phyloP scores from a whole-genome alignment of 345 rosid species.

The Citropsis articulata region DNA sequence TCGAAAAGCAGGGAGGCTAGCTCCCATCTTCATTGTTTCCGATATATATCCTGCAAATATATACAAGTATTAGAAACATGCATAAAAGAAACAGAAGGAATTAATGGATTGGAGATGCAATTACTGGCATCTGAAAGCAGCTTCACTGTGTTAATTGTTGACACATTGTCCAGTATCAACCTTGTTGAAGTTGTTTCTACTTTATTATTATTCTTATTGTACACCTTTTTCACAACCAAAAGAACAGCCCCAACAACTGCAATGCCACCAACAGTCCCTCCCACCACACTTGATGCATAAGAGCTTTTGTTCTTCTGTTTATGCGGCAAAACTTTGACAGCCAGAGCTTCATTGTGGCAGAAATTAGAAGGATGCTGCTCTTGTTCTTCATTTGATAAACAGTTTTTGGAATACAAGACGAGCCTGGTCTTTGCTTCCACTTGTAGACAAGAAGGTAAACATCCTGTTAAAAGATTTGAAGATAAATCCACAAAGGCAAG shows the following conservation, averaged over 20 bases:
- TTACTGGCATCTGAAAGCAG: slow-evolving; percentile 68
- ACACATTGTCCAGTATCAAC: slow-evolving; percentile 30
- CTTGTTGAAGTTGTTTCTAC: slow-evolving; percentile 24
- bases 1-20: slow-evolving; percentile 48
- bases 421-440: slow-evolving; percentile 8
- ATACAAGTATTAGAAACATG: not conserved
- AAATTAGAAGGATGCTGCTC: slow-evolving; percentile 41
- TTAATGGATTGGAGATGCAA: slow-evolving; percentile 3
- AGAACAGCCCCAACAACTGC: slow-evolving; percentile 28
- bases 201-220: not conserved
- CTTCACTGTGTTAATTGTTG: slow-evolving; percentile 38
- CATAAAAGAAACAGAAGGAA: not conserved
- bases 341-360: slow-evolving; percentile 59
- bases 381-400: slow-evolving; percentile 40
- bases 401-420: slow-evolving; percentile 39
- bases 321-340: slow-evolving; percentile 45
- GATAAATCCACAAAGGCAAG: slow-evolving; percentile 49
- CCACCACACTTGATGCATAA: slow-evolving; percentile 34
- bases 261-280: slow-evolving; percentile 40
- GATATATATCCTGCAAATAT: slow-evolving; percentile 47
- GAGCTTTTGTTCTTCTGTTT: slow-evolving; percentile 21
- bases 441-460: slow-evolving; percentile 52
- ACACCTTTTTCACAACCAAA: slow-evolving; percentile 26
- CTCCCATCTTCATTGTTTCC: slow-evolving; percentile 68
- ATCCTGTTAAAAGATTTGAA: slow-evolving; percentile 51